Evolutionary conservation across 2,329 filamentous ascomycete species (phyloP).

Genomic region (Neoscytalidium dimidiatum): DNA sequence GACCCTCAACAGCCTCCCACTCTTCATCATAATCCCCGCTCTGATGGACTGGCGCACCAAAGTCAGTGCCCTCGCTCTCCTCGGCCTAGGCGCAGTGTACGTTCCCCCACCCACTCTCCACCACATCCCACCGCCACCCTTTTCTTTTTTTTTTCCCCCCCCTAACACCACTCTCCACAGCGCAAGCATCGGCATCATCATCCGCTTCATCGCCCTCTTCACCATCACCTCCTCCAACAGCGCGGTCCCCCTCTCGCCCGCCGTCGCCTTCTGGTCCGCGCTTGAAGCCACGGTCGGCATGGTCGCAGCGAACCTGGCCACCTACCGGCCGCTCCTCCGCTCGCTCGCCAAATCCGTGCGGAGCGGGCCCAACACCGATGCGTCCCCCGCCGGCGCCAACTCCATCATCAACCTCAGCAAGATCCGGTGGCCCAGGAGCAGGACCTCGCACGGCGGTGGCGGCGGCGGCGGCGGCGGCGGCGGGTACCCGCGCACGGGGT

Average conservation of each 20-base stretch:
- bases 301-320: slow-evolving; percentile 11
- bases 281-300: slow-evolving; percentile 10
- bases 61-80: slow-evolving; percentile 2
- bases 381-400: neutral
- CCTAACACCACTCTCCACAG: too few relatives aligned
- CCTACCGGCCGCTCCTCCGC: slow-evolving; percentile 10
- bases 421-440: slow-evolving; percentile 4
- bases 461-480: too few relatives aligned
- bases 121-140: too few relatives aligned
- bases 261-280: slow-evolving; percentile 12
- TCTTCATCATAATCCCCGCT: slow-evolving; percentile 10
- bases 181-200: slow-evolving; percentile 10
- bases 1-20: neutral
- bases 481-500: neutral
- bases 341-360: neutral
- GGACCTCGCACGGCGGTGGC: neutral
- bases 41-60: slow-evolving; percentile 3
- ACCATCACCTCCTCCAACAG: slow-evolving; percentile 8
- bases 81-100: slow-evolving; percentile 10
- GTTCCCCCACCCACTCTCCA: neutral
- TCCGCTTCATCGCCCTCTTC: slow-evolving; percentile 10
- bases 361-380: neutral
- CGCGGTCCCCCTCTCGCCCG: slow-evolving; percentile 13
- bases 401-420: slow-evolving; percentile 6
- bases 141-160: neutral